These are phyloP conservation scores for Aspergillus pseudoviridinutans DNA, from an alignment of 2,329 filamentous ascomycete species.

Conservation along the genomic window DNA sequence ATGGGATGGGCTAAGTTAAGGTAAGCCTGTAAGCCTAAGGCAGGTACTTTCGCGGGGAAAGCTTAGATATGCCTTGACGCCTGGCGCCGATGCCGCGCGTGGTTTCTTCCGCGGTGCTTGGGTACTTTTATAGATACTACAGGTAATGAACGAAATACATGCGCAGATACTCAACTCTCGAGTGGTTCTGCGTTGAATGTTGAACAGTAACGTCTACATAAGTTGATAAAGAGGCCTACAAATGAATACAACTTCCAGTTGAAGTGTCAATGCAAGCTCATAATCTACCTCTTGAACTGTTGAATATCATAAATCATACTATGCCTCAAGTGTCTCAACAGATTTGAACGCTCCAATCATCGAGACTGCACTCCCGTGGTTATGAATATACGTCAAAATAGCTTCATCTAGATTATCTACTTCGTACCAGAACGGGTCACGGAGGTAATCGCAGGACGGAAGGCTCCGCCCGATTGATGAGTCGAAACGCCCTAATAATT, in stretches of 20 bases:
- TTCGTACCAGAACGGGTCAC: not conserved
- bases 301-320: not conserved
- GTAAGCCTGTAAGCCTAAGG: not conserved
- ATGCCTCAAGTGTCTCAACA: not conserved
- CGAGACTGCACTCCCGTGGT: not conserved
- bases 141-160: not conserved
- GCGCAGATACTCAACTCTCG: not conserved
- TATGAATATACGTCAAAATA: not conserved
- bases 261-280: not conserved
- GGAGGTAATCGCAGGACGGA: slow-evolving; percentile 6
- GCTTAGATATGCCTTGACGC: slow-evolving; percentile 5
- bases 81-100: slow-evolving; percentile 3
- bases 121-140: not conserved
- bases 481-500: not conserved
- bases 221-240: too few relatives aligned
- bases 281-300: not conserved
- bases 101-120: not conserved
- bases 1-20: not conserved
- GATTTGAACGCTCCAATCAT: not conserved
- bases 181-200: not conserved
- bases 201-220: not conserved
- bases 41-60: slow-evolving; percentile 20
- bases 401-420: not conserved
- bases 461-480: slow-evolving; percentile 12
- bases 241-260: not conserved